phyloP scores from a whole-genome alignment of 139 green algal genomes.

The Micractinium sp. region DNA sequence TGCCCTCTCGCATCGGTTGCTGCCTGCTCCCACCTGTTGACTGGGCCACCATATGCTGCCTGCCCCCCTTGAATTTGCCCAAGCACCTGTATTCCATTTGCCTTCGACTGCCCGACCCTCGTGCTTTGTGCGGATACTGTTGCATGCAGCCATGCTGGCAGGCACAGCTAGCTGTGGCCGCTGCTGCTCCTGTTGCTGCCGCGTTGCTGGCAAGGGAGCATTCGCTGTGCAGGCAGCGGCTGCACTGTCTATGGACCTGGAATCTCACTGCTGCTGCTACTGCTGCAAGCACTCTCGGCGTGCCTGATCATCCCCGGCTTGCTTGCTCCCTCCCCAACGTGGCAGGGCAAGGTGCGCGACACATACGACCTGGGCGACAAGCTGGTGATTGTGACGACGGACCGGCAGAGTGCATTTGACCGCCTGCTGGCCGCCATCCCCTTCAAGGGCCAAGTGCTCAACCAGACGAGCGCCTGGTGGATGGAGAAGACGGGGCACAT shows the following conservation, averaged over 20 bases:
- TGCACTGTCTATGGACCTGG: too few relatives aligned
- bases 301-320: not conserved
- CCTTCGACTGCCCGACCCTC: too few relatives aligned
- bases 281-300: not conserved
- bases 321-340: not conserved
- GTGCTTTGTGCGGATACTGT: too few relatives aligned
- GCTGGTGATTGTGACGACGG: conserved; percentile 95
- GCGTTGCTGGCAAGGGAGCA: too few relatives aligned
- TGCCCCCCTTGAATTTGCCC: too few relatives aligned
- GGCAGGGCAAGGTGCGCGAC: conserved; percentile 95
- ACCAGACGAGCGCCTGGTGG: conserved; percentile 97
- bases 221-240: too few relatives aligned
- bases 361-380: conserved; percentile 92
- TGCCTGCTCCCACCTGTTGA: not conserved
- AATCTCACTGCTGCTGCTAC: not conserved
- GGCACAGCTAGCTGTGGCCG: not conserved
- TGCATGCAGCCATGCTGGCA: not conserved
- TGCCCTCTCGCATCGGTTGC: not conserved
- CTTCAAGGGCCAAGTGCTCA: conserved; percentile 97
- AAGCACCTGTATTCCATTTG: too few relatives aligned
- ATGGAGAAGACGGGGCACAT: conserved; percentile 92
- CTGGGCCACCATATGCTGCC: too few relatives aligned
- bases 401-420: conserved; percentile 97
- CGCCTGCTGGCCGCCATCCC: conserved; percentile 90
- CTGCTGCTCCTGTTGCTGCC: too few relatives aligned